Base-by-base conservation (phyloP, 2,329 filamentous ascomycete species). In the Ciborinia camelliae region DNA sequence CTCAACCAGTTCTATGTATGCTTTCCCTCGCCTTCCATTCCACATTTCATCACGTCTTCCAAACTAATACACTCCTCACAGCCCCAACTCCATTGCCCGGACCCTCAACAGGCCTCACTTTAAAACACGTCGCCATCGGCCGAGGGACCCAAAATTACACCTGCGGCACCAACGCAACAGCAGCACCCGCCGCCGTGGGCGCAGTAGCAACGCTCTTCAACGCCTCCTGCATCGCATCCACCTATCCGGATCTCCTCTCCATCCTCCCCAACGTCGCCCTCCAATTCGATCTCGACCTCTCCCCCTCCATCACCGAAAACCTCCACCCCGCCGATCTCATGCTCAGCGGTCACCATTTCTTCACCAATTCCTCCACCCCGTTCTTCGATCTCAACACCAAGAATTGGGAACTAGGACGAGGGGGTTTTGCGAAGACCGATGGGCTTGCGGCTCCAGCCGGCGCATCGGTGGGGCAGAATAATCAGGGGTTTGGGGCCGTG, bases 131-230 rank as follows among this genome's bases (percentile, higher is more conserved):
- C 63, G 91, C 90, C 74, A 81, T 97, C 68, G 94, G 94, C 72
- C 88, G 91, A 52, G 94, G 94, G 66, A 95, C 90, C 9, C 88
- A 97, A 79, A 97, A 97, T 83, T 98, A 97, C 81, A 96, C 91
- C 60, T 97, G 94, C 81, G 81, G 84, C 65, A 79, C 82, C 62
- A 84, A 89, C 71, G 75, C 84, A 1, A 84, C 83, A 4, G 83
- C 86, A 0, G 79, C 78, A 0, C 93, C 94, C 18, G 81, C 80
- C 12, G 81, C 87, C 23, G 77, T 81, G 58, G 94, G 94, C 68
- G 94, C 94, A 62, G 75, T 91, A 0, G 94, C 94, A 63, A 88
- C 86, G 1, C 90, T 98, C 72, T 97, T 90, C 86, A 92, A 97
- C 78, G 90, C 88, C 66, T 90, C 87, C 71, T 97, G 94, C 78